These are phyloP conservation scores for Fusarium lyarnte DNA, from an alignment of 2,329 filamentous ascomycete genomes.

Conservation along the genomic window DNA sequence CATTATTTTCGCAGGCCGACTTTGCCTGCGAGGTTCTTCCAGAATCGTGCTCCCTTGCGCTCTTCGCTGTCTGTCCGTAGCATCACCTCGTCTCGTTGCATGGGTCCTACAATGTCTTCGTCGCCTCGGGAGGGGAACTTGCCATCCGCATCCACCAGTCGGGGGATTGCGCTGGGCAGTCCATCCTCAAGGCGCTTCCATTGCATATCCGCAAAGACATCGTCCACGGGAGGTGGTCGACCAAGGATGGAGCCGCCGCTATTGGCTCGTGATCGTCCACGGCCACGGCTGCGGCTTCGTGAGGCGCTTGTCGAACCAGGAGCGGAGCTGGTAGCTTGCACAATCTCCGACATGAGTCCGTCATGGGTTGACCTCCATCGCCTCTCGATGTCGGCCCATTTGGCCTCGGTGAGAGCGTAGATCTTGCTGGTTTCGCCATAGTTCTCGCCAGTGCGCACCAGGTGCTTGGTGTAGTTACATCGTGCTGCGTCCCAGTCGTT, in stretches of 20 bases:
- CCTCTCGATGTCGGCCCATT: constrained; percentile 84
- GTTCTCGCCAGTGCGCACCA: constrained; percentile 88
- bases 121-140: constrained; percentile 92
- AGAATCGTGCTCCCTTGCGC: constrained; percentile 57
- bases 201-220: constrained; percentile 54
- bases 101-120: constrained; percentile 92
- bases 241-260: constrained; percentile 54
- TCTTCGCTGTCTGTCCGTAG: constrained; percentile 56
- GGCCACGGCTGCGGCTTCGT: constrained; percentile 53
- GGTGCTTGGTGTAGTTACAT: constrained; percentile 87
- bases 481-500: constrained; percentile 85
- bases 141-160: constrained; percentile 75
- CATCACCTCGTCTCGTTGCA: constrained; percentile 73
- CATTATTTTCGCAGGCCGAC: constrained; percentile 49
- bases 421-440: constrained; percentile 91
- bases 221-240: constrained; percentile 49
- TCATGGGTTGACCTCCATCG: constrained; percentile 79
- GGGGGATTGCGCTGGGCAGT: constrained; percentile 72
- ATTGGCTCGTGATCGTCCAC: constrained; percentile 50
- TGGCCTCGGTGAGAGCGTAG: constrained; percentile 84
- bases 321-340: constrained; percentile 48
- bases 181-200: constrained; percentile 62
- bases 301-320: constrained; percentile 42
- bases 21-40: constrained; percentile 60
- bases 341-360: constrained; percentile 65